Conservation (phyloP, 306 rosid genomes). For the Medicago truncatula region MtrunA17r5.0-ANR NC_053044.1:47222001-47222500, state of each 20-base stretch:
- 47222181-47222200: slow-evolving; percentile 17
- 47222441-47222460: slow-evolving; percentile 35
- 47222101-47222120: slow-evolving; percentile 24
- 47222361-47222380: slow-evolving; percentile 63
- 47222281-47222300: slow-evolving; percentile 42
- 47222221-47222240: slow-evolving; percentile 15
- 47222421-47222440: not conserved
- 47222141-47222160: not conserved
- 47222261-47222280: slow-evolving; percentile 31
- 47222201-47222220: slow-evolving; percentile 46
- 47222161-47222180: slow-evolving; percentile 4
- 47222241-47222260: not conserved
- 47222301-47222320: not conserved
- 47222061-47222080: not conserved
- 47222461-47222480: slow-evolving; percentile 38
- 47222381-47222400: slow-evolving; percentile 50
- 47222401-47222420: not conserved
- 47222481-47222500: slow-evolving; percentile 25
- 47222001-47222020: no score
- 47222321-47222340: slow-evolving; percentile 31
- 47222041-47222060: no score
- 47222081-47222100: not conserved
- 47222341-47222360: slow-evolving; percentile 62
- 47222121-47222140: slow-evolving; percentile 1
- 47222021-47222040: no score